Base-by-base conservation (phyloP, 441 rosid genomes). In the Eutrema salsugineum region DNA sequence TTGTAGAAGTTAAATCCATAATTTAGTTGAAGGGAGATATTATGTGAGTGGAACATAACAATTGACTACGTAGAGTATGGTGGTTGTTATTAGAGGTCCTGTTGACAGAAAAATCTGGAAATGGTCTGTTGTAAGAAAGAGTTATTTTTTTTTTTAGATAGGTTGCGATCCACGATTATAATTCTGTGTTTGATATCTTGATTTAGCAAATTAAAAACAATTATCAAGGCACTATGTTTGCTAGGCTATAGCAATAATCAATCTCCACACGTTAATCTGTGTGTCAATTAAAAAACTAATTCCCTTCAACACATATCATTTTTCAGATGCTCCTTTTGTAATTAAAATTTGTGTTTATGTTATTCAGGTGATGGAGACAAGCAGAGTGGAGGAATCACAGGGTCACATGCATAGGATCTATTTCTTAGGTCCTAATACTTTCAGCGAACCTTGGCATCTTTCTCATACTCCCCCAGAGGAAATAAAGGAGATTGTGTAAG, bases 351-450 rank as follows among this genome's bases (percentile, higher is more conserved):
- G 24, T 68, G 46, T 68, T 51, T 17, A 28, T 44, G 6, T 43
- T 60, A 44, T 78, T 14, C 10, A 64, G 96, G 97, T 91, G 43
- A 77, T 89, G 84, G 94, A 91, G 80, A 89, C 96, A 47, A 89
- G 85, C 59, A 85, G 97, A 77, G 80, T 76, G 8, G 98, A 93
- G 82, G 98, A 93, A 69, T 91, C 97, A 65, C 96, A 79, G 53
- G 87, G 87, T 58, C 98, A 93, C 66, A 90, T 93, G 79, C 93
- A 93, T 71, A 81, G 98, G 71, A 85, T 93, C 88, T 91, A 85
- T 79, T 89, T 93, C 79, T 76, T 89, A 94, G 98, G 98, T 58
- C 87, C 91, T 61, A 93, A 93, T 78, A 91, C 93, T 39, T 93
- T 93, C 33, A 80, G 90, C 35, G 88, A 91, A 69, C 98, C 98